Evolutionary conservation across 805 yeast genomes (phyloP).

Genomic region (Ogataea polymorpha): DNA sequence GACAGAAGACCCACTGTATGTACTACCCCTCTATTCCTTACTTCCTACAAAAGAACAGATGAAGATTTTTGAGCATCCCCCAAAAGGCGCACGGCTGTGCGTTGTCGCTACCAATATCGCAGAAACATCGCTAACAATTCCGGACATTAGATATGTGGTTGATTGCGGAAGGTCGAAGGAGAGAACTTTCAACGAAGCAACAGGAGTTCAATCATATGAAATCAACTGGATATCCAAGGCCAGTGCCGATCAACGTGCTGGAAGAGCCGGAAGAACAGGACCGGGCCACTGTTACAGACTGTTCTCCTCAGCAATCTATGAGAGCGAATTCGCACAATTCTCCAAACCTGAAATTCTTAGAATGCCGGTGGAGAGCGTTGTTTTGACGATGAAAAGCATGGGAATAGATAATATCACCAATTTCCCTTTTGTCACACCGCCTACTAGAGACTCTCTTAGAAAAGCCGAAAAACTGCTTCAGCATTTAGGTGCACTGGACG

Average conservation of each 20-base stretch:
- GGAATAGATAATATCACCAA: slow-evolving; percentile 87
- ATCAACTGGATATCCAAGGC: slow-evolving; percentile 93
- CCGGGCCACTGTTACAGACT: slow-evolving; percentile 96
- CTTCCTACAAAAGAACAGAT: slow-evolving; percentile 94
- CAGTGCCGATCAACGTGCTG: slow-evolving; percentile 90
- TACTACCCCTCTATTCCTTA: slow-evolving; percentile 86
- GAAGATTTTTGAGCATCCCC: slow-evolving; percentile 86
- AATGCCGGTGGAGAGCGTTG: slow-evolving; percentile 97
- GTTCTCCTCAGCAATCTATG: slow-evolving; percentile 91
- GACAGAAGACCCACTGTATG: slow-evolving; percentile 76
- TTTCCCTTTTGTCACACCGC: slow-evolving; percentile 94
- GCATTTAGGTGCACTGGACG: slow-evolving; percentile 74
- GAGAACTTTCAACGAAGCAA: slow-evolving; percentile 72
- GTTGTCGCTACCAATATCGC: slow-evolving; percentile 97
- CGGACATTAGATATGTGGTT: slow-evolving; percentile 90
- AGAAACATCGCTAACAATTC: slow-evolving; percentile 94
- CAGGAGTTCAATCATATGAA: slow-evolving; percentile 91
- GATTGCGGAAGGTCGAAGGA: slow-evolving; percentile 95
- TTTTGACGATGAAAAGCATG: slow-evolving; percentile 93
- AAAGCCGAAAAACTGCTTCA: slow-evolving; percentile 68
- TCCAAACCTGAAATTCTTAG: slow-evolving; percentile 86
- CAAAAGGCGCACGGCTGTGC: slow-evolving; percentile 80
- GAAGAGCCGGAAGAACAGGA: slow-evolving; percentile 98
- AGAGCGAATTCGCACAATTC: slow-evolving; percentile 78
- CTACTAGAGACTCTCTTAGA: slow-evolving; percentile 55